Evolutionary conservation across 2,329 filamentous ascomycete genomes (phyloP), one percentile per base, ranked within the genome.

Genomic region (Sordariomycetes sp.): DNA sequence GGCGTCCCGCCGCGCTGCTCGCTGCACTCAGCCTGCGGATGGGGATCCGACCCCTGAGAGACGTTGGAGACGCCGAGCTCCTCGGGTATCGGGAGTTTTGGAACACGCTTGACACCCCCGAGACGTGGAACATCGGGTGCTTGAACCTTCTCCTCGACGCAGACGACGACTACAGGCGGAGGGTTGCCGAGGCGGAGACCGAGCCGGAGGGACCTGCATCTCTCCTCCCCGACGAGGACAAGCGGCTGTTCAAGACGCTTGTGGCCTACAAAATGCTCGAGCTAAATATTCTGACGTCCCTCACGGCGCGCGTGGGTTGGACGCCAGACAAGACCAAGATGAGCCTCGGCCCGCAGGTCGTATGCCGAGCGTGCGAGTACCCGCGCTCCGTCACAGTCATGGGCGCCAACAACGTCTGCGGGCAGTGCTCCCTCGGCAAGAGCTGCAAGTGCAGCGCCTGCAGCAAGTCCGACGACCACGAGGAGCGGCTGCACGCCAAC

Each of bases 321-420:
- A 71, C 64, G 1, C 77, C 77, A 2, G 60, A 73, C 1, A 80
- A 78, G 68, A 70, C 67, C 16, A 70, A 68, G 59, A 66, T 70
- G 0, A 65, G 71, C 0, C 62, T 79, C n/a, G 77, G 78, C 1
- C 74, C 75, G 0, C 59, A 75, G 0, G 69, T 70, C 2, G 61
- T 68, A 2, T 80, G 77, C 64, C 69, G 65, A 35, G 59, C 53
- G 16, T 80, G 77, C 65, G 62, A 71, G 20, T 71, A 72, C 58
- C 74, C 77, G 10, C 71, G 77, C 5, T 80, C 77, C 0, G 76
- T 80, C 20, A 78, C 76, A 7, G 67, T 79, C 12, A 80, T 80
- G 77, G 69, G 67, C 0, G 24, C 60, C 0, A 61, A 67, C 10
- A 66, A 68, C 1, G 54, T 70, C 14, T 79, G 77, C 58, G 77